These are phyloP conservation scores for Tulasnella sp. DNA, from an alignment of 768 basidiomycete genomes.

Conservation along the genomic window DNA sequence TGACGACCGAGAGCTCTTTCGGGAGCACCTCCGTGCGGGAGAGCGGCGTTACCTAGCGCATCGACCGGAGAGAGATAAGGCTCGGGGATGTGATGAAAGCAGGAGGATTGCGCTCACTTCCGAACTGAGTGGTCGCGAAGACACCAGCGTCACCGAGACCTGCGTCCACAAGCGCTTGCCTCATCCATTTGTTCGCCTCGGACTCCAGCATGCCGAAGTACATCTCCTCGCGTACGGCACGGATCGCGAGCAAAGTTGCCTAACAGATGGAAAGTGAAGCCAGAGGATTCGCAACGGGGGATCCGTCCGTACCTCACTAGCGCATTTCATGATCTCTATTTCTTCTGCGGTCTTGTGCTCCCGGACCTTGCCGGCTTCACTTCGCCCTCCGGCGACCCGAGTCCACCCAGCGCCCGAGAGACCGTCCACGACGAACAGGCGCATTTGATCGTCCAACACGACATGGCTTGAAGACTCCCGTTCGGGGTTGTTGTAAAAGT, in stretches of 20 bases:
- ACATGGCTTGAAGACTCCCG: constrained; percentile 30
- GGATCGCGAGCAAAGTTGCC: constrained; percentile 69
- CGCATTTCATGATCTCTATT: constrained; percentile 60
- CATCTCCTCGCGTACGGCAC: constrained; percentile 48
- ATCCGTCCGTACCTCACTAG: constrained; percentile 49
- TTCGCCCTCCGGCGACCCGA: constrained; percentile 39
- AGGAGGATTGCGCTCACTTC: constrained; percentile 38
- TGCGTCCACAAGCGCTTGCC: constrained; percentile 39
- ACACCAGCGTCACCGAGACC: constrained; percentile 52
- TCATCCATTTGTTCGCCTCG: constrained; percentile 47
- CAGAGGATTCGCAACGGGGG: neutral
- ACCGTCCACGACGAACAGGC: constrained; percentile 56
- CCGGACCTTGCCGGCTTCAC: constrained; percentile 45
- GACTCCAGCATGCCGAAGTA: constrained; percentile 69
- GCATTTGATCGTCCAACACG: constrained; percentile 47
- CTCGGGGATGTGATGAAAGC: neutral
- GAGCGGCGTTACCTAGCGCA: constrained; percentile 62
- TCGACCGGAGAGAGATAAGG: too few relatives aligned
- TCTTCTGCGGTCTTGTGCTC: constrained; percentile 67
- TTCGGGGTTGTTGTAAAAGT: constrained; percentile 19
- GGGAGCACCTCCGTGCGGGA: constrained; percentile 72
- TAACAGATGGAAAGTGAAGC: constrained; percentile 21
- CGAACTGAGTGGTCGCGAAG: constrained; percentile 39
- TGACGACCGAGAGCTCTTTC: constrained; percentile 43
- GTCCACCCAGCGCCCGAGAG: constrained; percentile 34